Base-by-base conservation (phyloP, 2,329 filamentous ascomycete genomes). In the Microsporum canis region DNA sequence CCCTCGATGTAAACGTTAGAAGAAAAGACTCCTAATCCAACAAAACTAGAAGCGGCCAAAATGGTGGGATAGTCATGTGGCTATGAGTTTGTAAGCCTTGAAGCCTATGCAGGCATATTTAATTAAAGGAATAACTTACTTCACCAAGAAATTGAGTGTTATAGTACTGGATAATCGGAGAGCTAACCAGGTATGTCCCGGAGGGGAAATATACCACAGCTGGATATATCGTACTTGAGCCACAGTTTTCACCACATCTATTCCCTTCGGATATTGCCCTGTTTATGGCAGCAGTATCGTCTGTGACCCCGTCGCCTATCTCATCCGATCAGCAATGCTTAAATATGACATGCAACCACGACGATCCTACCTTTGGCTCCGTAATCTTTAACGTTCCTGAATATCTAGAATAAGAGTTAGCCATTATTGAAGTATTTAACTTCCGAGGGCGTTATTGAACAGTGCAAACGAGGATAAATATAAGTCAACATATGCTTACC, bases 281-380 rank as follows among this genome's bases (percentile, higher is more conserved):
- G 77, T 96, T 96, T 80, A 97, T 96, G 60, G 91, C 89, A 0
- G 75, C 85, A 0, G 91, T 95, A 70, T 96, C 91, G 71, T 97
- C 92, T 27, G 87, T 87, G 0, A 77, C 73, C 12, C 85, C 85
- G 67, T 87, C 83, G 64, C 83, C 38, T 58, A 29, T 31, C 14
- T 3, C 6, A 43, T 45, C 5, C 4, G 34, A 23, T 38, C 14
- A 47, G 34, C 34, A 58, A 33, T 29, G 4, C 23, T 7, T 47
- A 23, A 31, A 31, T 1, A 58, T 14, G 3, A 10, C 3, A 38
- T 36, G n/a, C 8, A 58, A 17, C 45, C 23, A 34, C 17, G 12
- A 14, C 5, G n/a, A 23, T 14, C 0, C 27, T 10, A 58, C 57
- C 60, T 61, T 61, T 61, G 2, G 88, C 88, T 51, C 88, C 88